Conservation (phyloP, 2,329 filamentous ascomycete genomes). For the Aspergillus tanneri region DNA sequence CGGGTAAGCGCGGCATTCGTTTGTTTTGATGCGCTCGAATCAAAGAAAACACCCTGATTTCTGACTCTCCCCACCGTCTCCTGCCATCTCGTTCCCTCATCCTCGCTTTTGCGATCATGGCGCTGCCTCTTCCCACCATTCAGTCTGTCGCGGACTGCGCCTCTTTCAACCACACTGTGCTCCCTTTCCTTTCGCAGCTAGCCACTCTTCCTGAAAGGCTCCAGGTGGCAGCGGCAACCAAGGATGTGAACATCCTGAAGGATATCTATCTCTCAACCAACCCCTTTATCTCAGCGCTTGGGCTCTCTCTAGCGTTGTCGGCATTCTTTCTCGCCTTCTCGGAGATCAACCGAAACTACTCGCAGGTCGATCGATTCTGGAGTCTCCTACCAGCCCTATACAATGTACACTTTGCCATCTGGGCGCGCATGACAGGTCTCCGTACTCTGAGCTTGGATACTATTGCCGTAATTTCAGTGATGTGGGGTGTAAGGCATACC, state of each 20-base stretch:
- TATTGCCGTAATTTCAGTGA: conserved; percentile 64
- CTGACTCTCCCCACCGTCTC: background rate
- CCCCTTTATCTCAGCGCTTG: conserved; percentile 73
- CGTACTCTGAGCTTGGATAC: conserved; percentile 70
- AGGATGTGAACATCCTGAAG: conserved; percentile 61
- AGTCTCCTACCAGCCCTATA: conserved; percentile 85
- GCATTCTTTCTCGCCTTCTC: conserved; percentile 71
- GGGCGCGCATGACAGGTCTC: conserved; percentile 73
- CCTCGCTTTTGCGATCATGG: conserved; percentile 47
- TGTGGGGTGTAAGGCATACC: conserved; percentile 71
- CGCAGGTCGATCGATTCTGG: conserved; percentile 94
- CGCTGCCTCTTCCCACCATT: conserved; percentile 64
- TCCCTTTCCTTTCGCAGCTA: conserved; percentile 71
- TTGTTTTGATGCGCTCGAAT: conserved; percentile 6
- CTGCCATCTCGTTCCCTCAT: background rate
- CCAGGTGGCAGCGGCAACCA: conserved; percentile 59
- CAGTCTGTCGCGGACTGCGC: conserved; percentile 70
- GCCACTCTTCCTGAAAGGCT: conserved; percentile 67
- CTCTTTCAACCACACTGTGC: conserved; percentile 71
- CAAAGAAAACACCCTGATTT: background rate
- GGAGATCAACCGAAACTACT: conserved; percentile 90
- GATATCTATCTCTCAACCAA: conserved; percentile 81
- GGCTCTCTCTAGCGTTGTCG: conserved; percentile 68
- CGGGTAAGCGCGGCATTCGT: conserved; percentile 2
- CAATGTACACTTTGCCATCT: conserved; percentile 78